Evolutionary conservation across 345 rosid genomes (phyloP).

Genomic region (Gossypium australe): DNA sequence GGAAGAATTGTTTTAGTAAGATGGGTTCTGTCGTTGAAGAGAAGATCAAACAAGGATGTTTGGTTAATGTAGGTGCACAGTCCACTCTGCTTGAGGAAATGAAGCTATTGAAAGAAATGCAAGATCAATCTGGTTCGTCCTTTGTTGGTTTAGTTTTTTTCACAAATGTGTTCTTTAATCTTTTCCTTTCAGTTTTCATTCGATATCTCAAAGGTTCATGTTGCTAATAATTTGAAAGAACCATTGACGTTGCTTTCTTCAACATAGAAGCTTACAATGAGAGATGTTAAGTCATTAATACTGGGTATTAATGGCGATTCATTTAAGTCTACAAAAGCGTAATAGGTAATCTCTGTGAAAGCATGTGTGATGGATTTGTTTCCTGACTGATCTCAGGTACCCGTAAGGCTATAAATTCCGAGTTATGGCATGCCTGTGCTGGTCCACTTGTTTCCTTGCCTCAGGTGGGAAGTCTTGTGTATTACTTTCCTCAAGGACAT

Average conservation of each 20-base stretch:
- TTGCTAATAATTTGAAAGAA: background rate
- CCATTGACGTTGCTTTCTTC: background rate
- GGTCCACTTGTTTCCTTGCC: conserved; percentile 95
- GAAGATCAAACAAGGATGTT: conserved; percentile 46
- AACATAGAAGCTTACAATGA: background rate
- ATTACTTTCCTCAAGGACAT: conserved; percentile 98
- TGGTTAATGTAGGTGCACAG: conserved; percentile 32
- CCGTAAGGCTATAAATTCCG: conserved; percentile 71
- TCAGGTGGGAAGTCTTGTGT: conserved; percentile 90
- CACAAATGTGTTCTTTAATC: background rate
- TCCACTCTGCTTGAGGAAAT: conserved; percentile 75
- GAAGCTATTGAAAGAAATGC: conserved; percentile 85
- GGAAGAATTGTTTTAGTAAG: conserved; percentile 12
- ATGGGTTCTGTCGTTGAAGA: conserved; percentile 64
- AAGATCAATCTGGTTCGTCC: conserved; percentile 75
- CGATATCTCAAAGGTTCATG: background rate
- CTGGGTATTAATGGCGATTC: background rate
- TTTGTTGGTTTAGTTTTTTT: conserved; percentile 11
- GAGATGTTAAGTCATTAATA: background rate
- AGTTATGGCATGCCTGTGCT: conserved; percentile 99
- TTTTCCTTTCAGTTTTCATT: background rate
- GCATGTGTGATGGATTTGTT: conserved; percentile 9
- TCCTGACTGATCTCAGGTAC: conserved; percentile 43
- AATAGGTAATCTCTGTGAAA: background rate
- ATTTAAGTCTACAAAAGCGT: background rate